Evolutionary conservation across 495 filamentous ascomycete species (phyloP), one percentile per base, ranked within the genome.

Genomic region (Aspergillus sclerotioniger): DNA sequence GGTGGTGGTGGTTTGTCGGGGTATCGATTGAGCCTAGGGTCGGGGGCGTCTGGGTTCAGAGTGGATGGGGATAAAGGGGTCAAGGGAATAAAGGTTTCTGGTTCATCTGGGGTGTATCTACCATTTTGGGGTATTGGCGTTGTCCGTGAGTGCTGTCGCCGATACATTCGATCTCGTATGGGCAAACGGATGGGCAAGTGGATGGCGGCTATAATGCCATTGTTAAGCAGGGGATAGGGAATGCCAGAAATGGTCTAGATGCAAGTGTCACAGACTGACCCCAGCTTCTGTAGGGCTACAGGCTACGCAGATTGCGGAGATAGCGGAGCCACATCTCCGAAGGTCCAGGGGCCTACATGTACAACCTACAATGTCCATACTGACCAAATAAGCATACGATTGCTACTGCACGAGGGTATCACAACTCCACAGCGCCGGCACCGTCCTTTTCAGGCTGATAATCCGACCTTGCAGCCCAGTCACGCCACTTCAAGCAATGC

Each of bases 401-500:
- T 58, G 56, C 50, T 50, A 53, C 28, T 25, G 44, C 31, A 48
- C 45, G 29, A 41, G 37, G 37, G 37, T 41, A 41, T 41, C 9
- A 41, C 37, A 41, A 41, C 37, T 41, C 37, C n/a, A 13, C 37
- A 41, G 37, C n/a, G 13, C 37, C 37, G 37, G 12, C 5, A 41
- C 9, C 9, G 13, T n/a, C 37, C 37, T 41, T n/a, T 41, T 41
- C 37, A 41, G 37, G 37, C 5, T 2, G 6, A 52, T 37, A n/a
- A n/a, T n/a, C 31, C 31, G 1, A 6, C 7, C 21, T 19, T 17
- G 47, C n/a, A 32, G 15, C 12, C 25, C 25, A 43, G 52, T 55
- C 55, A 56, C 45, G 50, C 51, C 53, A 20, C 35, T 57, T 45
- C 51, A n/a, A 54, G 57, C 61, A 59, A 58, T 62, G 46, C 49